Conservation (phyloP, 2,329 filamentous ascomycete genomes). For the Colletotrichum kahawae region DNA sequence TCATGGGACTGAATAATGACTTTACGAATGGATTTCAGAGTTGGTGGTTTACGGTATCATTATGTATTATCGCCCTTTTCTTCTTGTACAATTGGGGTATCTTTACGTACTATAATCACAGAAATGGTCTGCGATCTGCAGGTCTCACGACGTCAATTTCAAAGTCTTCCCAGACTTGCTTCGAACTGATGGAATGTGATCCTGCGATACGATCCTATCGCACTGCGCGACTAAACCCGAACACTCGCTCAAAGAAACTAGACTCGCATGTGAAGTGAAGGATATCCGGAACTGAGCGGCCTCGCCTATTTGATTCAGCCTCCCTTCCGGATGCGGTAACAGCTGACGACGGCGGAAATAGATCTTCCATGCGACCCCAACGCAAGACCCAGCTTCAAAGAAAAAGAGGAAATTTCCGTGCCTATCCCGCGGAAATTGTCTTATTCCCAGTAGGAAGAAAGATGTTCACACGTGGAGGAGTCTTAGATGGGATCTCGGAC, state of each 20-base stretch:
- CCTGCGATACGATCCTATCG: fast-evolving
- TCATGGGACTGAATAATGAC: background rate
- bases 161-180: background rate
- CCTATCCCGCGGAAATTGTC: background rate
- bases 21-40: background rate
- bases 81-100: background rate
- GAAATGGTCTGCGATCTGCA: background rate
- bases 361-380: background rate
- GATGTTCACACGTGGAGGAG: background rate
- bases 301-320: background rate
- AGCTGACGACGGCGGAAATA: background rate
- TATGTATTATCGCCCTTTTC: background rate
- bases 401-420: background rate
- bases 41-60: background rate
- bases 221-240: background rate
- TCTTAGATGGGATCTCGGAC: background rate
- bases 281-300: background rate
- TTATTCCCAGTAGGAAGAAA: background rate
- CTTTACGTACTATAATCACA: background rate
- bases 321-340: background rate
- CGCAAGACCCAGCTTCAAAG: background rate
- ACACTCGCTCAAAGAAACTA: background rate
- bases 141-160: background rate
- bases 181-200: fast-evolving
- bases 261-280: background rate